Evolutionary conservation across 2,329 filamentous ascomycete genomes (phyloP), one percentile per base, ranked within the genome.

Genomic region (Microcera coccophila): DNA sequence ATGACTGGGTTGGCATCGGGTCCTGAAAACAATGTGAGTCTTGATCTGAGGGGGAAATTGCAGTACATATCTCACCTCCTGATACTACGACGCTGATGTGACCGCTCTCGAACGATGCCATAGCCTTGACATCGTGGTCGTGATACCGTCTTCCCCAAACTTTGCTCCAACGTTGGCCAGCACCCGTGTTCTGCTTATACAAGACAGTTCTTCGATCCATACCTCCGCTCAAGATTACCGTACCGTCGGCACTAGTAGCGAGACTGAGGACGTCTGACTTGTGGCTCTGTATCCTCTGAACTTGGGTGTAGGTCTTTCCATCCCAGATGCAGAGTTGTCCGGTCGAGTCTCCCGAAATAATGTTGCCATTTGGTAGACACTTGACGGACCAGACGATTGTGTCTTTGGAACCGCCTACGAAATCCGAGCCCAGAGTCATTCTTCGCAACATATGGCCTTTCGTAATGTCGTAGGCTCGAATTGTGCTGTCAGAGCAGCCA

Each of bases 401-500:
- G 52, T 95, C 86, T 65, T 87, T 91, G 15, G 86, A 81, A 5
- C 87, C 87, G 34, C 86, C 87, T 7, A 73, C 72, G 10, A 88
- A 75, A 26, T 91, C 88, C 41, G 84, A 82, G 4, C 91, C 93
- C 24, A 97, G 70, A 1, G 89, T 90, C 76, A 98, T 93, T 52
- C 81, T 87, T 35, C 89, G 79, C 45, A 95, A 62, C 47, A 87
- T 75, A 39, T 82, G 77, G 12, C 88, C 87, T 60, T 81, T 91
- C 38, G 86, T 77, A 53, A 89, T 84, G 62, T 97, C 90, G 67
- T 90, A 95, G 40, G 93, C 79, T 49, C 91, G 85, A 52, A 98
- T 93, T n/a, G 82, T 88, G 66, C 90, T 90, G 69, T 98, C 91
- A n/a, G 90, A 91, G 64, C 93, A 97, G 17, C 93, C 93, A 26